Evolutionary conservation across 257 asterid genomes (phyloP), one percentile per base, ranked within the genome.

Genomic region (Pogostemon cablin): DNA sequence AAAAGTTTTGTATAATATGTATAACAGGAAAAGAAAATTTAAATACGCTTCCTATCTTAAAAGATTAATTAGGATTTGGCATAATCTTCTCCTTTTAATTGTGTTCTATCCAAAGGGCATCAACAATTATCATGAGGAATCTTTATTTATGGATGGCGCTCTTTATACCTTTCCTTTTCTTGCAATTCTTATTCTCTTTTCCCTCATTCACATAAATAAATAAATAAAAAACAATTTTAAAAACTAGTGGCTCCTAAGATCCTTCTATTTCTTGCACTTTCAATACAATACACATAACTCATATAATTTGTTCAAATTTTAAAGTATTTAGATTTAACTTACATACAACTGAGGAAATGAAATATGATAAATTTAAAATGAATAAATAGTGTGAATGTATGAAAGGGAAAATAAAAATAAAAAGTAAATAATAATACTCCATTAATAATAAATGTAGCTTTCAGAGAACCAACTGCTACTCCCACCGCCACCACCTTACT

Each of bases 101-200:
- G 34, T 52, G 69, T 52, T 68, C 25, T 55, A 44, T 72, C 43
- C 37, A 9, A 3, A 7, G 35, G 60, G 72, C 55, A 61, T 77
- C 65, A 43, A 58, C 20, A 73, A 41, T 65, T 70, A 53, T 67
- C 69, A 52, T 60, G 50, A 38, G 42, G 83, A 80, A 75, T 80
- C 56, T 48, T 17, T 71, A 46, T 47, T 38, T 9, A 44, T 58
- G 62, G 52, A 48, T 32, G 44, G 65, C n/a, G 48, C 62, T 72
- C 68, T 79, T 79, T 79, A 75, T 74, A 42, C 79, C 49, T 65
- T 70, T 65, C 76, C 35, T 74, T 69, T 65, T 73, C 35, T 74
- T 69, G 49, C 79, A 48, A 49, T 73, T 8, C 57, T 69, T 73
- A 69, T 69, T 69, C 67, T 68, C 64, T 58, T 61, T 67, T 11